A percentile compares a stretch with the other conserved stretches of the same genome.
phyloP scores from a whole-genome alignment of 2,329 filamentous ascomycete species.

The Hortaea werneckii region DNA sequence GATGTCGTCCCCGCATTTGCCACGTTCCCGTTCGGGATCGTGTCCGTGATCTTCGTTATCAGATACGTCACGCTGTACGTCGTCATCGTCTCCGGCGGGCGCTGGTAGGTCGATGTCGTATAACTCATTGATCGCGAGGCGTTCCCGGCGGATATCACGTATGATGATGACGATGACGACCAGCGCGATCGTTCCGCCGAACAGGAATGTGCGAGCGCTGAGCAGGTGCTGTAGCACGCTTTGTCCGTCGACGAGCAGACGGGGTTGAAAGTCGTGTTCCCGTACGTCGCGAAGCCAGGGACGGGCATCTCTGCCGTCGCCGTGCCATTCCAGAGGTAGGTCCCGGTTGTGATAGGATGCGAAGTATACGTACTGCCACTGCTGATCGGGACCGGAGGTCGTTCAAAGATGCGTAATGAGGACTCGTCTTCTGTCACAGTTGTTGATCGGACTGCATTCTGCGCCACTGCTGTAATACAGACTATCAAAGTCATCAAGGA shows the following conservation, averaged over 20 bases:
- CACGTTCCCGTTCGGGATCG: background rate
- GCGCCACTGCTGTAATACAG: too few relatives aligned
- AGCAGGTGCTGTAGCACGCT: background rate
- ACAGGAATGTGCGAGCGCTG: background rate
- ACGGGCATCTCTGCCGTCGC: background rate
- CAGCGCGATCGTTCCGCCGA: background rate
- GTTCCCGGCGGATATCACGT: background rate
- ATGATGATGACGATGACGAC: background rate
- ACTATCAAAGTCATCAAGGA: too few relatives aligned
- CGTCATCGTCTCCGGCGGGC: background rate
- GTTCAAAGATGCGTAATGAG: background rate
- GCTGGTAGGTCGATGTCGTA: background rate
- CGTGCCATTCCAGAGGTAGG: background rate
- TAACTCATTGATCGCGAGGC: background rate
- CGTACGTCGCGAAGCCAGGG: background rate
- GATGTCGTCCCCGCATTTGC: background rate
- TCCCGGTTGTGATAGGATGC: background rate
- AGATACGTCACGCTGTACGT: background rate
- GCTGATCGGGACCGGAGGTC: background rate
- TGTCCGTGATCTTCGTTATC: background rate
- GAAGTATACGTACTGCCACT: background rate
- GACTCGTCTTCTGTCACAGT: background rate
- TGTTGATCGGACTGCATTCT: too few relatives aligned
- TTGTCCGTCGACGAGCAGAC: background rate
- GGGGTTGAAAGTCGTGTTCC: background rate